These are phyloP conservation scores for Chytridiales sp. DNA, from an alignment of 371 early-diverging fungal species.

Conservation along the genomic window DNA sequence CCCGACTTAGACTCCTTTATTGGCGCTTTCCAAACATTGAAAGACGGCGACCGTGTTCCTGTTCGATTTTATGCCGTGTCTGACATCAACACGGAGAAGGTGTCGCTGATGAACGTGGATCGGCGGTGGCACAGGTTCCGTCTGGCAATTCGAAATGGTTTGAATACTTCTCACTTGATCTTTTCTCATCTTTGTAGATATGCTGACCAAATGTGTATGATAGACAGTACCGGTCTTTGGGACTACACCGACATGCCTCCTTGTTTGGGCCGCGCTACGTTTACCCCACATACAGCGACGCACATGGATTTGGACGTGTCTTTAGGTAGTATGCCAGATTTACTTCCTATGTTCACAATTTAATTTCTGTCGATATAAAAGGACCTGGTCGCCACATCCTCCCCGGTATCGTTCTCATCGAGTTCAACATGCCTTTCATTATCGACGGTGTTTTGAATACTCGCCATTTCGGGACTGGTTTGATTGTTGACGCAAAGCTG, in stretches of 20 bases:
- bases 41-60: constrained; percentile 43
- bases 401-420: constrained; percentile 37
- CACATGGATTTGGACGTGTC: constrained; percentile 33
- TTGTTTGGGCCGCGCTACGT: constrained; percentile 36
- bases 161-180: neutral
- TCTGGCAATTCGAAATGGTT: constrained; percentile 35
- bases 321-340: too few species aligned
- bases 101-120: constrained; percentile 30
- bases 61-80: constrained; percentile 40
- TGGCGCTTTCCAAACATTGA: constrained; percentile 27
- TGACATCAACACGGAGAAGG: constrained; percentile 40
- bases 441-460: constrained; percentile 38
- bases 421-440: constrained; percentile 40
- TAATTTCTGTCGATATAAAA: neutral
- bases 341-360: neutral
- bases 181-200: neutral
- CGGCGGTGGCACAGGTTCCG: constrained; percentile 37
- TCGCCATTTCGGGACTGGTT: constrained; percentile 30
- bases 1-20: constrained; percentile 38
- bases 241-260: constrained; percentile 33
- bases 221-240: constrained; percentile 41
- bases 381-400: constrained; percentile 34
- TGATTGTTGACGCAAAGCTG: constrained; percentile 60
- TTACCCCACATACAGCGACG: constrained; percentile 35
- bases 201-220: neutral